A percentile compares a stretch with the other conserved stretches of the same genome.
phyloP scores from a whole-genome alignment of 2,329 filamentous ascomycete species.

The Claviceps sp. region DNA sequence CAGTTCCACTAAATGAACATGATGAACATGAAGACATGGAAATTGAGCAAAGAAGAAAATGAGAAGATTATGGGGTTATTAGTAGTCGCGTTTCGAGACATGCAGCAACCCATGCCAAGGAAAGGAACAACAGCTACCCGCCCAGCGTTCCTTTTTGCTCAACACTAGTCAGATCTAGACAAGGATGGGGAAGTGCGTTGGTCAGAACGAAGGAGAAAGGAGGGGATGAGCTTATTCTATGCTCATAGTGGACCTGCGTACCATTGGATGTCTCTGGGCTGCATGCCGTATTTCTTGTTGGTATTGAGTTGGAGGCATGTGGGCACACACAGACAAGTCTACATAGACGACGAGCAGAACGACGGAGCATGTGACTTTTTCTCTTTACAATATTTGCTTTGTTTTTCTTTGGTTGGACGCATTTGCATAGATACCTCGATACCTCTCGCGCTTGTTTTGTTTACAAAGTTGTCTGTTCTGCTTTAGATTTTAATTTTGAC shows the following conservation, averaged over 20 bases:
- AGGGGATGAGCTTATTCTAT: not conserved
- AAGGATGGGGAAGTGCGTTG: not conserved
- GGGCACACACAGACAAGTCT: not conserved
- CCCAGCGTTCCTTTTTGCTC: not conserved
- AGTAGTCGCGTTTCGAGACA: not conserved
- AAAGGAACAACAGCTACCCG: too few species aligned
- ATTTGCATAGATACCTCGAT: too few species aligned
- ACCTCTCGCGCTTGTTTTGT: too few species aligned
- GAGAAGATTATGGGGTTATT: not conserved
- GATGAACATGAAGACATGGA: not conserved
- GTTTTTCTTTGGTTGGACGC: too few species aligned
- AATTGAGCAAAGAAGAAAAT: not conserved
- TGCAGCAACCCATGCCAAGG: too few species aligned
- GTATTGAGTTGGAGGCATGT: not conserved
- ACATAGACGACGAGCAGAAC: not conserved
- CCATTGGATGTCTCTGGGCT: not conserved
- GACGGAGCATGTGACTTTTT: not conserved
- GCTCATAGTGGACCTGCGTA: not conserved
- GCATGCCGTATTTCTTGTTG: not conserved
- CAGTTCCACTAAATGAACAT: conserved; percentile 29
- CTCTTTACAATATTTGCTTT: too few species aligned
- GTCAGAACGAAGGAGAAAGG: not conserved
- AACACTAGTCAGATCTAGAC: not conserved
- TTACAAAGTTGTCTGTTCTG: too few species aligned
- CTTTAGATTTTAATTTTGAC: too few species aligned